phyloP scores from a whole-genome alignment of 2,329 filamentous ascomycete species.

The Hymenoscyphus albidus region DNA sequence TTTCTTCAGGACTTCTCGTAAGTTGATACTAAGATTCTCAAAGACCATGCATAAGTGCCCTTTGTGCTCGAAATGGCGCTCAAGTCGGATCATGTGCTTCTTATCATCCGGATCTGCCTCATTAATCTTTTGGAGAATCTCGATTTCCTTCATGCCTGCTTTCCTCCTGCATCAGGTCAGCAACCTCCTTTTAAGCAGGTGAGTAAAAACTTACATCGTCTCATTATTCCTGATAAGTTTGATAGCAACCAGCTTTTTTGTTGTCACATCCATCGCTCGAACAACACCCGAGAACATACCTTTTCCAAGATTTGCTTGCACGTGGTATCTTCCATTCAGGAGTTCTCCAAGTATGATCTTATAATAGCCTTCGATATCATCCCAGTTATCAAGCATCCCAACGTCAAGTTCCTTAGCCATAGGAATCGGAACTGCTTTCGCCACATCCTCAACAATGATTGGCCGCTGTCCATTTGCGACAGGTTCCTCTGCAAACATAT shows the following conservation, averaged over 20 bases:
- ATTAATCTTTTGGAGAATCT: constrained; percentile 83
- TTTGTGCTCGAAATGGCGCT: constrained; percentile 88
- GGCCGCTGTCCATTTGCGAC: constrained; percentile 36
- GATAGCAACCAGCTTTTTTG: constrained; percentile 78
- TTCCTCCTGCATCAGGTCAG: constrained; percentile 54
- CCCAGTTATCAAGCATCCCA: constrained; percentile 85
- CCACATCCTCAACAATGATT: constrained; percentile 41
- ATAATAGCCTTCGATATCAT: constrained; percentile 94
- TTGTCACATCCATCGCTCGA: constrained; percentile 73
- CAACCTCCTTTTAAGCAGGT: constrained; percentile 1
- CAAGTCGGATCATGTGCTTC: constrained; percentile 86
- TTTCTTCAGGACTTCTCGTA: constrained; percentile 91
- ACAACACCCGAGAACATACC: constrained; percentile 98
- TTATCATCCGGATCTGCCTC: constrained; percentile 82
- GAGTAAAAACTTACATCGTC: constrained; percentile 54
- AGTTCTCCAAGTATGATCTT: constrained; percentile 90
- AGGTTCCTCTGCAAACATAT: constrained; percentile 58
- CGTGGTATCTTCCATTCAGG: constrained; percentile 82
- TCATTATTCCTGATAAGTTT: constrained; percentile 98
- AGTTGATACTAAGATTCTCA: constrained; percentile 88
- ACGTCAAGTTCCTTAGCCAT: constrained; percentile 58
- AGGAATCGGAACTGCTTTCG: constrained; percentile 42
- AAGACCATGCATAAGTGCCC: constrained; percentile 95
- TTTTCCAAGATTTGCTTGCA: constrained; percentile 81
- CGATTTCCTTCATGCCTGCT: constrained; percentile 90